phyloP scores from a whole-genome alignment of 495 filamentous ascomycete species.

The Trichoderma orchidacearum region DNA sequence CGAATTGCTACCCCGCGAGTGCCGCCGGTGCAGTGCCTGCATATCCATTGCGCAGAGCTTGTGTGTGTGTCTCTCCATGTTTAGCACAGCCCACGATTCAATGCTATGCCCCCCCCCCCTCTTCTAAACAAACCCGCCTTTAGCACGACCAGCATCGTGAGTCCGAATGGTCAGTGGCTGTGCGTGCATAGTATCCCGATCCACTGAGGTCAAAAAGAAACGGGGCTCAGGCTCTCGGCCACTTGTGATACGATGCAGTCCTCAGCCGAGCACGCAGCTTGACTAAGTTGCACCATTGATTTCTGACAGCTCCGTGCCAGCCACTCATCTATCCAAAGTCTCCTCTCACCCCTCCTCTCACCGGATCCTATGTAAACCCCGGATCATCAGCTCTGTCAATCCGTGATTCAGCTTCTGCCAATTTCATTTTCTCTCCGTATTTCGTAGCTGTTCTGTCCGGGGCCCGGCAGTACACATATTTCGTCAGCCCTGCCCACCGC shows the following conservation, averaged over 20 bases:
- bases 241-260: not conserved
- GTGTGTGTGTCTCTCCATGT: no score
- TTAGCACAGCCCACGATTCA: no score
- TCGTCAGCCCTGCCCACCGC: no score
- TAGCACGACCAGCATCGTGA: not conserved
- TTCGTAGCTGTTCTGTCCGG: not conserved
- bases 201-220: not conserved
- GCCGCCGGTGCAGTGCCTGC: no score
- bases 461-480: no score
- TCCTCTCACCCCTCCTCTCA: not conserved
- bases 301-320: not conserved
- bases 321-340: not conserved
- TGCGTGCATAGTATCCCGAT: not conserved
- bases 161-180: not conserved
- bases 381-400: not conserved
- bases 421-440: not conserved
- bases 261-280: not conserved
- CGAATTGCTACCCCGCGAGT: no score
- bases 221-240: not conserved
- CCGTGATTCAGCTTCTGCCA: not conserved
- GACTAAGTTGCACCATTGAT: not conserved
- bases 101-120: not conserved
- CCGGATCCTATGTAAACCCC: not conserved
- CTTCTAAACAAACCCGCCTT: not conserved
- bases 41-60: not conserved